Evolutionary conservation across 345 rosid species (phyloP).

Genomic region (Boechera stricta): DNA sequence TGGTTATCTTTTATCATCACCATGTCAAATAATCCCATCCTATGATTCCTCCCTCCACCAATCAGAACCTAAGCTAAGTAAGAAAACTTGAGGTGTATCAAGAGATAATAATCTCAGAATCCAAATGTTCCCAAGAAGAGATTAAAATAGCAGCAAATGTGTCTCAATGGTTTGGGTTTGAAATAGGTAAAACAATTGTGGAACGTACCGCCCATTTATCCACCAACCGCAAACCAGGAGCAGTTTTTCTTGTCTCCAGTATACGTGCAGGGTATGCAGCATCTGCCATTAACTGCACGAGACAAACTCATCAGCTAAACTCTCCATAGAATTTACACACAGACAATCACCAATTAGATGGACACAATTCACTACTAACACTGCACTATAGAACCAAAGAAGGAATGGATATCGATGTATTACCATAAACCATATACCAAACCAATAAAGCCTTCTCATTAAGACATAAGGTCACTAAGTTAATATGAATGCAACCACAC

Average conservation of each 20-base stretch:
- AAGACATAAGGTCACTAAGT: neutral
- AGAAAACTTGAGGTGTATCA: constrained; percentile 42
- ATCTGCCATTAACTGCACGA: constrained; percentile 87
- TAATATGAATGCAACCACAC: constrained; percentile 14
- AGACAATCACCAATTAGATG: neutral
- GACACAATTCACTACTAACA: constrained; percentile 1
- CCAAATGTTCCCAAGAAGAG: neutral
- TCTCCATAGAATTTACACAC: neutral
- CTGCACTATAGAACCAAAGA: neutral
- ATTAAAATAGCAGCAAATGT: neutral
- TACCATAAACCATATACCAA: neutral
- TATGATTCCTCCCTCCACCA: constrained; percentile 93
- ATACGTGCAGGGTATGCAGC: constrained; percentile 87
- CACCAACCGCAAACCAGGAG: constrained; percentile 87
- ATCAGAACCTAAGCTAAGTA: constrained; percentile 68
- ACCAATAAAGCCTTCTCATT: neutral
- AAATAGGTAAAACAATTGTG: constrained; percentile 13
- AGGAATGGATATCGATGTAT: neutral
- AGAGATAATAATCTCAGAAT: constrained; percentile 25
- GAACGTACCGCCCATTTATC: constrained; percentile 92
- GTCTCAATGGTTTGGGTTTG: neutral
- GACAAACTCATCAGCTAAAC: constrained; percentile 33
- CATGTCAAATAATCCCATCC: constrained; percentile 99
- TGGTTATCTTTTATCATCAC: constrained; percentile 98
- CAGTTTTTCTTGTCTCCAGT: constrained; percentile 94